Conservation (phyloP, 768 basidiomycete species). For the Agaricus subrufescens region DNA sequence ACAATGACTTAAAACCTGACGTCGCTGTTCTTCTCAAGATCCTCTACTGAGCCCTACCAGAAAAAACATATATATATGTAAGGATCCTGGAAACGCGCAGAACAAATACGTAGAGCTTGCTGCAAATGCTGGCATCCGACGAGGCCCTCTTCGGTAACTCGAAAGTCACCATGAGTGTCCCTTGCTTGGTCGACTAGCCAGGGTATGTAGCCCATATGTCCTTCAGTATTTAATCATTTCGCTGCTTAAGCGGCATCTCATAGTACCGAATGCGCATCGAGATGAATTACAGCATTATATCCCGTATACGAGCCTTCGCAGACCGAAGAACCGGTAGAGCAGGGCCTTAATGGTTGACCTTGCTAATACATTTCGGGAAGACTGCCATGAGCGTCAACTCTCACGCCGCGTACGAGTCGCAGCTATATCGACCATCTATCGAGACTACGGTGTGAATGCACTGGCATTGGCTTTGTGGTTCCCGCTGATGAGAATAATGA, state of each 20-base stretch:
- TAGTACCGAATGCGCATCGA: conserved; percentile 56
- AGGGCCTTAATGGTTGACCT: too few species aligned
- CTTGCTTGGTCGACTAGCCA: conserved; percentile 52
- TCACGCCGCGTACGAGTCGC: too few species aligned
- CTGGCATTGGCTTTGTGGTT: conserved; percentile 1
- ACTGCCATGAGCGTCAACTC: too few species aligned
- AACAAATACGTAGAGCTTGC: conserved; percentile 47
- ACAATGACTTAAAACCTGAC: conserved; percentile 80
- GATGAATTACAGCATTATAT: conserved; percentile 71
- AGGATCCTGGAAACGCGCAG: neutral
- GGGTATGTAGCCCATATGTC: conserved; percentile 62
- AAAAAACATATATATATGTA: too few species aligned
- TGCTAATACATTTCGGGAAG: too few species aligned
- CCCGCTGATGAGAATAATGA: conserved; percentile 30
- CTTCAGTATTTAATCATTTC: conserved; percentile 33
- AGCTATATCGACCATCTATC: neutral
- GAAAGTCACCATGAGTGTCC: too few species aligned
- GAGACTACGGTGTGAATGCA: conserved; percentile 76
- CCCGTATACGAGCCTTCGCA: too few species aligned
- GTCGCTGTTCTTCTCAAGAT: conserved; percentile 62
- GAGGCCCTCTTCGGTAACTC: too few species aligned
- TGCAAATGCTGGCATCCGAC: conserved; percentile 65
- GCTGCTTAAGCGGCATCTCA: conserved; percentile 20
- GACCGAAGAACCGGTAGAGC: conserved; percentile 81
- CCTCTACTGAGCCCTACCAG: conserved; percentile 42